Base-by-base conservation (phyloP, 148 eudicot genomes). In the Nyssa sinensis region DNA sequence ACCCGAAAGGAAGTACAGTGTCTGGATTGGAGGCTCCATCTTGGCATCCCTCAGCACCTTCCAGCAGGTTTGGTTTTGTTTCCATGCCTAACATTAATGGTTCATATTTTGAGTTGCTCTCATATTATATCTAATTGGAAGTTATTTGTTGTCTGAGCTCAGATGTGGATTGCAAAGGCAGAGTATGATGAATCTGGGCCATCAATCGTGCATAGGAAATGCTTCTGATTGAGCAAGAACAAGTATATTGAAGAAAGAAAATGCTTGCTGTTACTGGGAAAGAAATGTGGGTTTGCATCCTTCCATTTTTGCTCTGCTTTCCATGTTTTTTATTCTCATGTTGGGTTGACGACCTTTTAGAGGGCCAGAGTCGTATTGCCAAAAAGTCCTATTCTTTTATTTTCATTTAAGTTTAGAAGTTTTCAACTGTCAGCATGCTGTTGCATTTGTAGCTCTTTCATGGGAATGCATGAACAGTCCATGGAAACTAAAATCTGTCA, bases 1-100 rank as follows among this genome's bases (percentile, higher is more conserved):
- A n/a, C 97, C 93, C 0, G 97, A 91, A 84, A 89, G 97, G 85
- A 91, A 91, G 81, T 91, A 91, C 84, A 91, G 97, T 76, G 97
- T 91, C 34, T 91, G 94, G 94, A 91, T 91, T 51, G 97, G 97
- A 83, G 97, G 93, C 27, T 91, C 97, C 64, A 91, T 91, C 76
- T 81, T 91, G 86, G 97, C 93, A 65, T 91, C 97, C 34, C 97
- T 91, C 72, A 91, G 93, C 85, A 91, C 97, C 79, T 91, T 91
- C 85, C 93, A 89, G 75, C 93, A 91, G 92, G 94, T 91, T 63
- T 67, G 72, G n/a, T n/a, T 66, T 32, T 47, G 47, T 60, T 66
- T 60, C 41, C 66, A 21, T 21, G 25, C 59, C 25, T 7, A 44
- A 21, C 59, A 0, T 55, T 55, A 55, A 21, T 55, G 59, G 7